A percentile compares a stretch with the other conserved stretches of the same genome.
These are phyloP conservation scores for Senna tora DNA, from an alignment of 306 rosid species.

Conservation along the genomic window DNA sequence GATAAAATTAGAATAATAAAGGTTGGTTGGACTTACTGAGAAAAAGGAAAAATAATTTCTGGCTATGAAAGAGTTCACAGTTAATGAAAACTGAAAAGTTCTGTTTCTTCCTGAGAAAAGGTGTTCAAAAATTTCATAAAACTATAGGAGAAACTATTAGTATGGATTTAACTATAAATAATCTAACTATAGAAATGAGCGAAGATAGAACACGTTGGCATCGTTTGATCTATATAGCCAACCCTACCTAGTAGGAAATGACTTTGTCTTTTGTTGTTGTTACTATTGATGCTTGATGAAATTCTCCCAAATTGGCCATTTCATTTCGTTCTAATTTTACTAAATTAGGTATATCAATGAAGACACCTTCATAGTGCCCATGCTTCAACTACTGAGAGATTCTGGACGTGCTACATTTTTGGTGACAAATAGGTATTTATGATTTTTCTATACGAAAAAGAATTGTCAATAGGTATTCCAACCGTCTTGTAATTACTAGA, in stretches of 20 bases:
- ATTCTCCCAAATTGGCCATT: conserved; percentile 20
- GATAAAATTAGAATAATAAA: conserved; percentile 20
- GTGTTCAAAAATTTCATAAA: conserved; percentile 23
- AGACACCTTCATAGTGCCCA: conserved; percentile 73
- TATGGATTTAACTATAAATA: too few species aligned
- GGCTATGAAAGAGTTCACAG: neutral
- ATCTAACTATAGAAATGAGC: too few species aligned
- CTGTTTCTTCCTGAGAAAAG: conserved; percentile 29
- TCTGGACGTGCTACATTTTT: conserved; percentile 93
- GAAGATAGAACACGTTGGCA: too few species aligned
- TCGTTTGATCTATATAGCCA: too few species aligned
- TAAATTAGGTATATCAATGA: conserved; percentile 79
- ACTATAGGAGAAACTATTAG: too few species aligned
- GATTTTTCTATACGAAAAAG: conserved; percentile 18
- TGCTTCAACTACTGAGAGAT: conserved; percentile 92
- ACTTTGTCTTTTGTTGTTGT: too few species aligned
- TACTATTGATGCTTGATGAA: conserved; percentile 30
- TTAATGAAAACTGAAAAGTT: conserved; percentile 12
- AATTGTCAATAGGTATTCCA: neutral
- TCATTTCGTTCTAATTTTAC: conserved; percentile 34
- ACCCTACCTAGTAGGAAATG: too few species aligned
- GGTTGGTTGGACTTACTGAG: neutral
- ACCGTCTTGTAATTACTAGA: conserved; percentile 1
- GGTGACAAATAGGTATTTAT: conserved; percentile 90
- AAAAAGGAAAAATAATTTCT: conserved; percentile 23